These are phyloP conservation scores for Cytospora piceicola DNA, from an alignment of 2,329 filamentous ascomycete species.

Conservation along the genomic window DNA sequence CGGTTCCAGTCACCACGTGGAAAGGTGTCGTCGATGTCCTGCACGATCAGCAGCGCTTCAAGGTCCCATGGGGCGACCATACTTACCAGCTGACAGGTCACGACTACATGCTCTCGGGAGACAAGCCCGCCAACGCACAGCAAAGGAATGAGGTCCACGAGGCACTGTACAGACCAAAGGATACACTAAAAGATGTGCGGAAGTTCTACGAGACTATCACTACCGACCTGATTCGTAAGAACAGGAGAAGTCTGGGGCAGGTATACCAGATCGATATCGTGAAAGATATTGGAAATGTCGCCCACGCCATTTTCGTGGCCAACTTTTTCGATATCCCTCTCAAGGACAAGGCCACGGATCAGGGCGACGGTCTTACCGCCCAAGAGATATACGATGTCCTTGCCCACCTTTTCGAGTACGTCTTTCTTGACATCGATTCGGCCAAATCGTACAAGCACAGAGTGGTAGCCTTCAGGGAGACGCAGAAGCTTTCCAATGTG, in stretches of 20 bases:
- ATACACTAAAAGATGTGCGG: constrained; percentile 32
- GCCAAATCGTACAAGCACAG: constrained; percentile 41
- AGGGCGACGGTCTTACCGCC: neutral
- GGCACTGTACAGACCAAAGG: constrained; percentile 32
- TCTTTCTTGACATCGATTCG: constrained; percentile 57
- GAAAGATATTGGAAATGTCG: constrained; percentile 51
- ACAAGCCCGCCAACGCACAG: constrained; percentile 29
- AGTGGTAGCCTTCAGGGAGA: constrained; percentile 48
- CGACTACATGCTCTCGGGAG: constrained; percentile 34
- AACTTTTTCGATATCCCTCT: constrained; percentile 57
- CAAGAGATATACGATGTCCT: constrained; percentile 49
- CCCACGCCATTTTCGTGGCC: constrained; percentile 56
- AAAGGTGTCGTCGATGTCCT: constrained; percentile 36
- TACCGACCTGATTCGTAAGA: constrained; percentile 37
- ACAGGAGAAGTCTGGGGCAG: constrained; percentile 38
- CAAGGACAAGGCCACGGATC: constrained; percentile 38
- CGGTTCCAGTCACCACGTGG: constrained; percentile 34
- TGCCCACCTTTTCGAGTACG: constrained; percentile 56
- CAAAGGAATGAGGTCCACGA: constrained; percentile 31
- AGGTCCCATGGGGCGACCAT: constrained; percentile 38
- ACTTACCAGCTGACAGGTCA: constrained; percentile 35
- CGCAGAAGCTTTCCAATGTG: constrained; percentile 52
- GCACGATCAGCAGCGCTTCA: constrained; percentile 36
- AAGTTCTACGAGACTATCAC: constrained; percentile 34
- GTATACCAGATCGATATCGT: constrained; percentile 39